Evolutionary conservation across 305 asterid species (phyloP), one percentile per base, ranked within the genome.

Genomic region (Rubia balearica): DNA sequence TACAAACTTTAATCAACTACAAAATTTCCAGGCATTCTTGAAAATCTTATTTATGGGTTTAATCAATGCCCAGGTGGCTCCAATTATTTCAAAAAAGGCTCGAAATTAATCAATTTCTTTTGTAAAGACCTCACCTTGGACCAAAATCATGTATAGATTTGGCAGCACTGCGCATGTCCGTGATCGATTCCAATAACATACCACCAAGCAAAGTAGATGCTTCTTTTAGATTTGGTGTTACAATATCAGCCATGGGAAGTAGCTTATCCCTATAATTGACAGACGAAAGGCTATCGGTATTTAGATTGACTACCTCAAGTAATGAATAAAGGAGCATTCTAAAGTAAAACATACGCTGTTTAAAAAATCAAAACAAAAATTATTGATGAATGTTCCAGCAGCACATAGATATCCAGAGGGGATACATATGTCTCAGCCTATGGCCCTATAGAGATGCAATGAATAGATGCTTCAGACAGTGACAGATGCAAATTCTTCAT

Each of bases 151-250:
- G 84, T 62, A 93, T 89, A 41, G 90, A 77, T 81, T 91, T 91
- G 66, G 96, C 98, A 77, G 98, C 98, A 78, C 81, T 82, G 64
- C 80, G 93, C 98, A 93, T 93, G 83, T 93, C 97, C 67, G 86
- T 86, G 71, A 91, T 79, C 76, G 95, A 84, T 80, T 85, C 81
- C 75, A 94, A 67, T 5, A 84, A 84, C 67, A 74, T 64, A 14
- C 97, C 94, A 75, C 91, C 97, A 71, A 94, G 87, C 77, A 94
- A 76, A 72, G 87, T 86, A 76, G 97, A 91, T 2, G 98, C 96
- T 82, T 94, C 97, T 76, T 76, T 88, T 72, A 91, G 70, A 84
- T 94, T 91, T 70, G 97, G 97, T 62, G 97, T 94, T 79, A 89
- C 97, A 68, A 94, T 67, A 78, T 89, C 93, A 38, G 97, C 93